Evolutionary conservation across 1,139 yeast species (phyloP).

Genomic region (Yamadazyma spencermartinsiae): DNA sequence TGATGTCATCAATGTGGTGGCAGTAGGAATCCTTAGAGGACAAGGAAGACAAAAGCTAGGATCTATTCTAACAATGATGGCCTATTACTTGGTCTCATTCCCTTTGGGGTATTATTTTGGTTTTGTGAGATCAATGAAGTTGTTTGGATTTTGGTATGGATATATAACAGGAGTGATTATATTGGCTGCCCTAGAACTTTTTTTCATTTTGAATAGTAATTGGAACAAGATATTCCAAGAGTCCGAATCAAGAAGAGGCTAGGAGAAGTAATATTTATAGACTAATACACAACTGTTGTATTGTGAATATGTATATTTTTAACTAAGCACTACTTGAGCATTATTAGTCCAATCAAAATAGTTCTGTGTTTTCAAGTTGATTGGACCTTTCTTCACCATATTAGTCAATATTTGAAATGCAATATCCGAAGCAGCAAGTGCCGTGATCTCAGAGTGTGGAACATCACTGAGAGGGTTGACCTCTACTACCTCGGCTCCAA

Average conservation of each 20-base stretch:
- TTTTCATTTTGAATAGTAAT: conserved; percentile 25
- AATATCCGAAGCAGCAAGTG: conserved; percentile 68
- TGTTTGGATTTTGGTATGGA: conserved; percentile 39
- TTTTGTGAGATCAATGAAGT: conserved; percentile 19
- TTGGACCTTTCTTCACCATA: conserved; percentile 18
- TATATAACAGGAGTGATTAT: conserved; percentile 32
- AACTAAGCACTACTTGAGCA: neutral
- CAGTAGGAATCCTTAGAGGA: conserved; percentile 43
- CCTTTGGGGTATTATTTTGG: conserved; percentile 21
- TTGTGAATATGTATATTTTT: too few relatives aligned
- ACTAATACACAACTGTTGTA: neutral
- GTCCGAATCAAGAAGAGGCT: neutral
- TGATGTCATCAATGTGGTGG: conserved; percentile 37
- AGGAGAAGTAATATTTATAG: neutral
- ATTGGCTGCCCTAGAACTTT: conserved; percentile 27
- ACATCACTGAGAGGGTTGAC: conserved; percentile 20
- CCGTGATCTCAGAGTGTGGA: conserved; percentile 2
- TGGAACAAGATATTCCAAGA: conserved; percentile 20
- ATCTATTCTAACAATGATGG: conserved; percentile 26
- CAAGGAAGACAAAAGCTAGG: conserved; percentile 43
- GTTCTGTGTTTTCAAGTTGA: neutral
- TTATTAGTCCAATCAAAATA: neutral
- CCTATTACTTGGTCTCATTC: conserved; percentile 25
- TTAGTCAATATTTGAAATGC: conserved; percentile 67
- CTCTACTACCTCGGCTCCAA: conserved; percentile 56